phyloP scores from a whole-genome alignment of 129 eudicot species.

The Chrysanthemum makinoi region DNA sequence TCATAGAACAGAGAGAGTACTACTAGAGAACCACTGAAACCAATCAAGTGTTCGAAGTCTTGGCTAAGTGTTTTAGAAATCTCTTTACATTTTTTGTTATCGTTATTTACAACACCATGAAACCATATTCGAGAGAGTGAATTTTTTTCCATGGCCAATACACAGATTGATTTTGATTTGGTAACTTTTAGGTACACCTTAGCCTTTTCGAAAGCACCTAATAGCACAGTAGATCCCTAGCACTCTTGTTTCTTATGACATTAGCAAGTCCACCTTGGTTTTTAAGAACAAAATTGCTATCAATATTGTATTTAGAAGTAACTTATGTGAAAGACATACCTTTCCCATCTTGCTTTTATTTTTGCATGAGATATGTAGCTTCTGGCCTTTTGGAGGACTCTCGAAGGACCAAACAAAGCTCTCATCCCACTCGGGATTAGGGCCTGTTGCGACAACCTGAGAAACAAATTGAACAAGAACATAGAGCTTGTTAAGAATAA shows the following conservation, averaged over 20 bases:
- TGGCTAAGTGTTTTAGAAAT: no score
- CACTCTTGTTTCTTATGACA: not conserved
- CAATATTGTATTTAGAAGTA: constrained; percentile 1
- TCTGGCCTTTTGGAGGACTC: constrained; percentile 99
- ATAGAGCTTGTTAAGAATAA: constrained; percentile 14
- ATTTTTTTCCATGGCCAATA: no score
- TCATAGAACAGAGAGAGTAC: not conserved
- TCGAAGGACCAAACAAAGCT: constrained; percentile 95
- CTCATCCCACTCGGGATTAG: constrained; percentile 97
- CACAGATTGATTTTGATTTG: no score
- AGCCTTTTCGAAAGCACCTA: not conserved
- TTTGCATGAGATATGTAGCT: constrained; percentile 96
- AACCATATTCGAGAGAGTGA: no score
- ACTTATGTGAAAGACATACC: constrained; percentile 42
- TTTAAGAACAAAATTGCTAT: not conserved
- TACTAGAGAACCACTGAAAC: not conserved
- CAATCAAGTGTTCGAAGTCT: not conserved
- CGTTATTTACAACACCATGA: no score
- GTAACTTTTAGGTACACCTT: not conserved
- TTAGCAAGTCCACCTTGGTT: not conserved
- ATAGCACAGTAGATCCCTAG: constrained; percentile 9
- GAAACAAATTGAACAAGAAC: constrained; percentile 22
- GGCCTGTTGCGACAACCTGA: constrained; percentile 94
- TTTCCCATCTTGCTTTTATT: constrained; percentile 99
- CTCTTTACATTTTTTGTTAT: no score